These are phyloP conservation scores for Nannochloris sp. DNA, from an alignment of 139 green algal genomes.

Conservation along the genomic window DNA sequence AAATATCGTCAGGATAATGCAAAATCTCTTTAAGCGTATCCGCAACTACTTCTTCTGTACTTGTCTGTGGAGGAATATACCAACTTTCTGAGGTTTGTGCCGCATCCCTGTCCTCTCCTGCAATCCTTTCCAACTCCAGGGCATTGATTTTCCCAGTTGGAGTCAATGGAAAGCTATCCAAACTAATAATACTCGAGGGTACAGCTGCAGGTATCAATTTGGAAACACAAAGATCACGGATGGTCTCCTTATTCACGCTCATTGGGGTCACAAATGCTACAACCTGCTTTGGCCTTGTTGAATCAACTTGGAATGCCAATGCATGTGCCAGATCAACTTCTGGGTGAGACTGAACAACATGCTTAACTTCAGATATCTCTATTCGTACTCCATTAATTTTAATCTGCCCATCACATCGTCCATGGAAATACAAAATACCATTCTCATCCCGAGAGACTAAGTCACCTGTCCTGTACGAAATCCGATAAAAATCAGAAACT, in stretches of 20 bases:
- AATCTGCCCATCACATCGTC: slow-evolving; percentile 36
- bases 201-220: no score
- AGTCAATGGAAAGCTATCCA: no score
- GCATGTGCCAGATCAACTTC: no score
- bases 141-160: no score
- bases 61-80: slow-evolving; percentile 2
- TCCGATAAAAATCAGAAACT: not conserved
- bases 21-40: not conserved
- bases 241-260: no score
- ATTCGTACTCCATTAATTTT: slow-evolving; percentile 51
- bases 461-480: slow-evolving; percentile 29
- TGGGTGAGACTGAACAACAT: not conserved
- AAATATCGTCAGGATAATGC: slow-evolving; percentile 7
- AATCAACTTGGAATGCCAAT: no score
- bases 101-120: no score
- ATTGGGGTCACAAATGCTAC: no score
- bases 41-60: not conserved
- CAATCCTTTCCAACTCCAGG: no score
- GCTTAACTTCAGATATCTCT: slow-evolving; percentile 48
- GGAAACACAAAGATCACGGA: no score
- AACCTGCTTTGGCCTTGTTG: no score
- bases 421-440: slow-evolving; percentile 32
- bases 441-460: slow-evolving; percentile 24
- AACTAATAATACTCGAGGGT: no score
- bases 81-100: not conserved